Conservation (phyloP, 352 stramenopile genomes). For the Phytopythium delawarense region DNA sequence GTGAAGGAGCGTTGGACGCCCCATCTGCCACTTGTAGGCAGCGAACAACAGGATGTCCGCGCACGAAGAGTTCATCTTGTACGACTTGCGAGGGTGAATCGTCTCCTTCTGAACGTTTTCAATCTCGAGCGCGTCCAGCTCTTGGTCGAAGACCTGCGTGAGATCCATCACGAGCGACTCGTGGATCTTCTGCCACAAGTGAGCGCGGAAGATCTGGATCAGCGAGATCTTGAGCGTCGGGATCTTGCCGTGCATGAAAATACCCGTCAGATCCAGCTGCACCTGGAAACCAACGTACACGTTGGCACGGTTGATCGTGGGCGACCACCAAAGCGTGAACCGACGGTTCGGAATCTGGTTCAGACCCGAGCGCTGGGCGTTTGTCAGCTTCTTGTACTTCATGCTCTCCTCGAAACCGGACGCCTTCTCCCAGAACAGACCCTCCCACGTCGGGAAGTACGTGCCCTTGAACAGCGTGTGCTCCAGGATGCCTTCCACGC, state of each 20-base stretch:
- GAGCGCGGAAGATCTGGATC: slow-evolving; percentile 96
- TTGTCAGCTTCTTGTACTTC: slow-evolving; percentile 99
- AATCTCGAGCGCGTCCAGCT: slow-evolving; percentile 99
- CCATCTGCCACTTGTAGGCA: slow-evolving; percentile 98
- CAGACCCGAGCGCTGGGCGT: slow-evolving; percentile 98
- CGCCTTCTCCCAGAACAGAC: slow-evolving; percentile 99
- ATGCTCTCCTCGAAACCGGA: slow-evolving; percentile 94
- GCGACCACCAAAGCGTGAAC: slow-evolving; percentile 99
- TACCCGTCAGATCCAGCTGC: slow-evolving; percentile 99
- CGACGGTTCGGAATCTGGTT: slow-evolving; percentile 99
- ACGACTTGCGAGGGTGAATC: slow-evolving; percentile 99
- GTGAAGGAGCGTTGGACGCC: slow-evolving; percentile 79
- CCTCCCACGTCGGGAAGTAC: slow-evolving; percentile 99
- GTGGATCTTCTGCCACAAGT: slow-evolving; percentile 99
- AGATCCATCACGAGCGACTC: slow-evolving; percentile 98
- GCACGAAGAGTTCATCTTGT: slow-evolving; percentile 99
- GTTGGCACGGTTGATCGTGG: slow-evolving; percentile 99
- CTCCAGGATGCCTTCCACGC: slow-evolving; percentile 99
- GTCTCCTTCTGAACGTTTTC: slow-evolving; percentile 99
- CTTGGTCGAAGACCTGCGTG: slow-evolving; percentile 99
- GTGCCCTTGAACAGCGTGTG: slow-evolving; percentile 99
- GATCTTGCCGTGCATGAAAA: slow-evolving; percentile 99
- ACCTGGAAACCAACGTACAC: slow-evolving; percentile 99
- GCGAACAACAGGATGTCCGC: slow-evolving; percentile 99
- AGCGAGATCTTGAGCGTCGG: slow-evolving; percentile 99